phyloP scores from a whole-genome alignment of 2,329 filamentous ascomycete genomes.

The Rosellinia necatrix region DNA sequence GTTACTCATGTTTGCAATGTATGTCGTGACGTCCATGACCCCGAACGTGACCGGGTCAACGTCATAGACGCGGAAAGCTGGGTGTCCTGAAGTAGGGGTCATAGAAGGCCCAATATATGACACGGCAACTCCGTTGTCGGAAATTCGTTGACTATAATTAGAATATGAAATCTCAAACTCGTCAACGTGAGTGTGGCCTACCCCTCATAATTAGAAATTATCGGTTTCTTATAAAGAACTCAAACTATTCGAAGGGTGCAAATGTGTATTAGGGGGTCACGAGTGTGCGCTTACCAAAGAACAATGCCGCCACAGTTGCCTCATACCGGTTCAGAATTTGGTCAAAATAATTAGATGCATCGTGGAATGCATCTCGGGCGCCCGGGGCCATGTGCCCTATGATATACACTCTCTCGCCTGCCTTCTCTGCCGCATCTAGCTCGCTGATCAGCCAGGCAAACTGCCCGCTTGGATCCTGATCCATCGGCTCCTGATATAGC shows the following conservation, averaged over 20 bases:
- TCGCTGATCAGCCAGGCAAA: slow-evolving; percentile 59
- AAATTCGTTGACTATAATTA: slow-evolving; percentile 49
- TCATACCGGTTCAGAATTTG: slow-evolving; percentile 59
- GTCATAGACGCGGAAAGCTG: slow-evolving; percentile 62
- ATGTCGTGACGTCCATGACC: slow-evolving; percentile 58
- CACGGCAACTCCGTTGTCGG: slow-evolving; percentile 51
- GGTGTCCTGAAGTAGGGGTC: slow-evolving; percentile 59
- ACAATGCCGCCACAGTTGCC: slow-evolving; percentile 58
- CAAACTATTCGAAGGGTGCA: background rate
- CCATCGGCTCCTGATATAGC: slow-evolving; percentile 55
- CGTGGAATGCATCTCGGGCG: slow-evolving; percentile 55
- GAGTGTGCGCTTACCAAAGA: slow-evolving; percentile 47
- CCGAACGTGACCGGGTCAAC: slow-evolving; percentile 62
- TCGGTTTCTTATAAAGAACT: too few species aligned
- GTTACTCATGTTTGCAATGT: slow-evolving; percentile 57
- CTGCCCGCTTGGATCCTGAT: slow-evolving; percentile 56
- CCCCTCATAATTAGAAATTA: background rate
- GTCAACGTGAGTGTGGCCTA: slow-evolving; percentile 59
- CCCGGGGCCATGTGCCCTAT: slow-evolving; percentile 63
- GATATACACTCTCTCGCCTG: slow-evolving; percentile 59
- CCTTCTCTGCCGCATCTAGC: slow-evolving; percentile 57
- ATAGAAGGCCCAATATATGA: slow-evolving; percentile 60
- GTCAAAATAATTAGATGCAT: slow-evolving; percentile 57
- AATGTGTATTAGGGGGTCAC: too few species aligned
- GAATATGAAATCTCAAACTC: slow-evolving; percentile 61